A percentile compares a stretch with the other conserved stretches of the same genome.
Conservation (phyloP, 208 protist species). For the Leishmania guyanensis region DNA sequence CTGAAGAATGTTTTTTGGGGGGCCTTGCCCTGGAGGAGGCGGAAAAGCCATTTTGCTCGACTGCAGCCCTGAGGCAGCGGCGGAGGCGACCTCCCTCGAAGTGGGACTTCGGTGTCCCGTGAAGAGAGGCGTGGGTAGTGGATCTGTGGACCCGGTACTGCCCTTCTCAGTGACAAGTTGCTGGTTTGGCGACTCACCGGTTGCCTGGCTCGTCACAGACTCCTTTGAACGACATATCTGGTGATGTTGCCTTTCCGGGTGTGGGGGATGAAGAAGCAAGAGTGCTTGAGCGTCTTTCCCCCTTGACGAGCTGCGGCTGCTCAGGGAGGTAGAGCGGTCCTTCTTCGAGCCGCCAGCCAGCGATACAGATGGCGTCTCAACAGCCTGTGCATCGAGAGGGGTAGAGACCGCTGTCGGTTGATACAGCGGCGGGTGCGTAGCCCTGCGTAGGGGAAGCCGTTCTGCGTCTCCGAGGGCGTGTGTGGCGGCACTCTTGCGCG, state of each 20-base stretch:
- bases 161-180: slow-evolving; percentile 9
- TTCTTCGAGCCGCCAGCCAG: neutral
- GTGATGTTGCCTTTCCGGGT: neutral
- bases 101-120: slow-evolving; percentile 11
- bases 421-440: slow-evolving; percentile 20
- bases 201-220: neutral
- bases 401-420: neutral
- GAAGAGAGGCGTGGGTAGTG: slow-evolving; percentile 16
- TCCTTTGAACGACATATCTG: slow-evolving; percentile 15
- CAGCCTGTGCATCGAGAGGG: slow-evolving; percentile 15
- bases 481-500: neutral
- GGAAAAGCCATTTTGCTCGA: neutral
- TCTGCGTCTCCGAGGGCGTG: neutral
- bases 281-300: slow-evolving; percentile 1
- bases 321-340: neutral
- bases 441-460: neutral
- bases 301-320: neutral
- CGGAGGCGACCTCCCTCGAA: slow-evolving; percentile 1
- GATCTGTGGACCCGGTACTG: slow-evolving; percentile 4
- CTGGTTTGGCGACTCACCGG: slow-evolving; percentile 3
- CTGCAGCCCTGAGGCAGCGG: slow-evolving; percentile 4
- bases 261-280: neutral
- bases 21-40: neutral
- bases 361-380: neutral
- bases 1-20: neutral